Base-by-base conservation (phyloP, 805 yeast genomes). In the Yarrowia bubula region DNA sequence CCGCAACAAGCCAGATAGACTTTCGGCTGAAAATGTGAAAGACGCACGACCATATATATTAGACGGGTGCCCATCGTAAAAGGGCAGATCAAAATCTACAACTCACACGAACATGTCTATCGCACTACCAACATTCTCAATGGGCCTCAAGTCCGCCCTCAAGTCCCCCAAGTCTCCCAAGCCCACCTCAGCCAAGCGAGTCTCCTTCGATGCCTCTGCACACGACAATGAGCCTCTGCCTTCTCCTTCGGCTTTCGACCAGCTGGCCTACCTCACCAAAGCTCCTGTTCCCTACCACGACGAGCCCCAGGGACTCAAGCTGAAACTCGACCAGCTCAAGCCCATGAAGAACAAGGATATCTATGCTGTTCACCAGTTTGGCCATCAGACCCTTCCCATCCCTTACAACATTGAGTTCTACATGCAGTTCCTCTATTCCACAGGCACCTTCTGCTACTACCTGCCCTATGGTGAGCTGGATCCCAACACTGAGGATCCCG, bases 341-440 rank as follows among this genome's bases (percentile, higher is more conserved):
- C 51, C 50, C 22, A 43, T 58, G 64, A 58, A 58, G 51, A 58
- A 44, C 64, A 58, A 58, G 51, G 50, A 43, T 15, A 43, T 58
- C 7, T 44, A 58, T 35, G 64, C 64, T 18, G 64, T 58, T 4
- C 64, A 58, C 35, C 42, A 58, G 51, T 58, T 58, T 43, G 64
- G 64, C 14, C 64, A 43, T 22, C 51, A 43, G 43, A 58, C 64
- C 4, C 64, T 58, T 5, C 64, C 64, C 11, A 43, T 58, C 22
- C 64, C 64, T 22, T 58, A 58, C 51, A 58, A 42, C 51, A 58
- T 58, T 43, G 64, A 58, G 22, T 58, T 58, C 64, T 58, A 58
- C 51, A 58, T 58, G 64, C 64, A 58, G 42, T 58, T 58, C 51
- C 64, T 58, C 51, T 58, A 58, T 35, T 43, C 51, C 14, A 43